Evolutionary conservation across 495 filamentous ascomycete species (phyloP).

Genomic region (Aspergillus baeticus): DNA sequence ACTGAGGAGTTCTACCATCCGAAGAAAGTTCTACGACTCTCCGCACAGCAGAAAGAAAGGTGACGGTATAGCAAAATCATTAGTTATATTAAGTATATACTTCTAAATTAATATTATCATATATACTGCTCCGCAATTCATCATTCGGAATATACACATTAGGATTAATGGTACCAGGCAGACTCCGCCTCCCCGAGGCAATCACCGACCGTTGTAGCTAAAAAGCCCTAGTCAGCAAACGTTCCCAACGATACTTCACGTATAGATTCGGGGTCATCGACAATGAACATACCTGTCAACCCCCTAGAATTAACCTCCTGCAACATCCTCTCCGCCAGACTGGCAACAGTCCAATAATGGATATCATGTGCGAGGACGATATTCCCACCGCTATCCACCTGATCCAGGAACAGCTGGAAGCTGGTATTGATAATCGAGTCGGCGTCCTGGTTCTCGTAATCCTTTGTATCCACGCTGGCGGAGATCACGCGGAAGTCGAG

Average conservation of each 20-base stretch:
- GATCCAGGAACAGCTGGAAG: conserved; percentile 30
- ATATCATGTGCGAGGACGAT: conserved; percentile 48
- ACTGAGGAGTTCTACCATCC: no score
- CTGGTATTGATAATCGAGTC: conserved; percentile 19
- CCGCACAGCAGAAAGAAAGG: no score
- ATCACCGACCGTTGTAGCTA: conserved; percentile 67
- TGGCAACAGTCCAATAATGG: conserved; percentile 38
- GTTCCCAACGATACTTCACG: not conserved
- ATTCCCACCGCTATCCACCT: conserved; percentile 29
- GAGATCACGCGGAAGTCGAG: conserved; percentile 44
- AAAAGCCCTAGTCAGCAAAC: conserved; percentile 26
- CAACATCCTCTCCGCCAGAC: conserved; percentile 38
- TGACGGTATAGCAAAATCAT: no score
- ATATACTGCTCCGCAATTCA: no score
- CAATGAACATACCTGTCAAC: conserved; percentile 26
- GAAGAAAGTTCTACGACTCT: no score
- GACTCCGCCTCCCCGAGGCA: conserved; percentile 65
- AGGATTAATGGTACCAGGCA: conserved; percentile 61
- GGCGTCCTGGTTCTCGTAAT: conserved; percentile 38
- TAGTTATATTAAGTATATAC: no score
- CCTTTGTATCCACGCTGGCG: conserved; percentile 45
- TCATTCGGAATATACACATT: no score
- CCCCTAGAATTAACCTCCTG: conserved; percentile 27
- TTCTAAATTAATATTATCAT: no score
- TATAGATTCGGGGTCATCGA: no score